Evolutionary conservation across 2,329 filamentous ascomycete genomes (phyloP).

Genomic region (Colletotrichum simmondsii): DNA sequence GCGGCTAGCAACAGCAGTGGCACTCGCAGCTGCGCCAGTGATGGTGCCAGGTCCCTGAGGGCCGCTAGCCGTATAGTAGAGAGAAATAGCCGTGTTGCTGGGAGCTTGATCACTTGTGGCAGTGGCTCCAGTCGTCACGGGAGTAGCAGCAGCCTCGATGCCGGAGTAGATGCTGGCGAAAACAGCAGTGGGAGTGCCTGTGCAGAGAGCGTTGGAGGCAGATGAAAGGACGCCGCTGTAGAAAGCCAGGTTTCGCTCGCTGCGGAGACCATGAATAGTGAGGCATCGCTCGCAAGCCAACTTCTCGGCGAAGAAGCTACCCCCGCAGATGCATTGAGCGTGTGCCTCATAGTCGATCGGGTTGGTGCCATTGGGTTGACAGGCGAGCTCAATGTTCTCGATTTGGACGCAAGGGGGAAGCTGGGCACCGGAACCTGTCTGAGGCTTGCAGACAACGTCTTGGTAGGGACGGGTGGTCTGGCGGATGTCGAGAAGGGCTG

Average conservation of each 20-base stretch:
- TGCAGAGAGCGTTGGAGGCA: conserved; percentile 49
- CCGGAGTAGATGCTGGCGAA: conserved; percentile 48
- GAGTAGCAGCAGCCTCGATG: conserved; percentile 39
- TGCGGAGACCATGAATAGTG: conserved; percentile 51
- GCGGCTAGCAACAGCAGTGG: conserved; percentile 41
- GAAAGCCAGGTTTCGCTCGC: conserved; percentile 45
- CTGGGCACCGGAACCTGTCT: conserved; percentile 9
- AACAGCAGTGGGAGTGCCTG: conserved; percentile 48
- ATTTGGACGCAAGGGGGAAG: conserved; percentile 44
- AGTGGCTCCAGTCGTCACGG: conserved; percentile 45
- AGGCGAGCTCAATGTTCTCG: conserved; percentile 42
- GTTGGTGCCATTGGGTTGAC: conserved; percentile 42
- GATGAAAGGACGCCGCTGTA: conserved; percentile 47
- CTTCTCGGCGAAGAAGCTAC: conserved; percentile 56
- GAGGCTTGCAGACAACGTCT: conserved; percentile 34
- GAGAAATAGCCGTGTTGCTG: conserved; percentile 50
- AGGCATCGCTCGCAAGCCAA: conserved; percentile 53
- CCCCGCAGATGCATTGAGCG: conserved; percentile 44
- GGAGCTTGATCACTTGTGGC: conserved; percentile 45
- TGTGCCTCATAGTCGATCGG: conserved; percentile 37
- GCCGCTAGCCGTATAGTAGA: conserved; percentile 54
- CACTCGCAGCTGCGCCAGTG: conserved; percentile 51
- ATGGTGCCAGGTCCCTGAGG: conserved; percentile 53
- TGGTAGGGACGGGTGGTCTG: conserved; percentile 34
- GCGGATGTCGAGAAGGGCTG: conserved; percentile 21